Evolutionary conservation across 306 rosid genomes (phyloP).

Genomic region (Boehmeria nivea): DNA sequence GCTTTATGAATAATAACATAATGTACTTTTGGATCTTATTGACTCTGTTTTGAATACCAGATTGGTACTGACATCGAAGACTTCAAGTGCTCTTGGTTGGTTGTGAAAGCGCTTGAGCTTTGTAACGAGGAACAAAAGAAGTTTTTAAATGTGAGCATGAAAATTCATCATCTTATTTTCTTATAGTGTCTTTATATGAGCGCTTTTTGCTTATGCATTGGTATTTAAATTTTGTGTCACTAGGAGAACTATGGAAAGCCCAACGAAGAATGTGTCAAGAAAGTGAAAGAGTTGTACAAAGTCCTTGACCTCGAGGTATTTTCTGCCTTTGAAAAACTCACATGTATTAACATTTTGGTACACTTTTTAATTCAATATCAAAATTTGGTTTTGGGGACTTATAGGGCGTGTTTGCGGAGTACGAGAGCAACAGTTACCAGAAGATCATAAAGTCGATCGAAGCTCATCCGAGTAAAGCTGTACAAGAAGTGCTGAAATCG

Average conservation of each 20-base stretch:
- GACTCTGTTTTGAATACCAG: conserved; percentile 38
- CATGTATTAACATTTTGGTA: background rate
- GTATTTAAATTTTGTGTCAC: background rate
- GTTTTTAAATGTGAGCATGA: conserved; percentile 49
- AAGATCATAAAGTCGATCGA: conserved; percentile 59
- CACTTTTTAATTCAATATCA: background rate
- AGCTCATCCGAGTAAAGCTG: conserved; percentile 68
- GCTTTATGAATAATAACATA: background rate
- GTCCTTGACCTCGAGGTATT: conserved; percentile 73
- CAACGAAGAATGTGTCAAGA: conserved; percentile 51
- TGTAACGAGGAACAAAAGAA: conserved; percentile 66
- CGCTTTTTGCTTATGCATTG: background rate
- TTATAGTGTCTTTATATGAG: background rate
- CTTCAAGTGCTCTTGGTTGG: conserved; percentile 96
- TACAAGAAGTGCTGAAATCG: conserved; percentile 81
- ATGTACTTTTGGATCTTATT: conserved; percentile 15
- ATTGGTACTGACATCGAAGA: conserved; percentile 97
- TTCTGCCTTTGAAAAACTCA: background rate
- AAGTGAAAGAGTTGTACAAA: conserved; percentile 66
- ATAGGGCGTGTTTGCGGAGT: conserved; percentile 66
- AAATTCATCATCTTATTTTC: background rate
- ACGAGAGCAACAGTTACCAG: conserved; percentile 62
- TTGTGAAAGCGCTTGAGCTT: conserved; percentile 79
- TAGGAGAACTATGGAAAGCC: conserved; percentile 83
- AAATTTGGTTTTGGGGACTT: conserved; percentile 10